Conservation (phyloP, 352 stramenopile species). For the Phytophthora parvispora region DNA sequence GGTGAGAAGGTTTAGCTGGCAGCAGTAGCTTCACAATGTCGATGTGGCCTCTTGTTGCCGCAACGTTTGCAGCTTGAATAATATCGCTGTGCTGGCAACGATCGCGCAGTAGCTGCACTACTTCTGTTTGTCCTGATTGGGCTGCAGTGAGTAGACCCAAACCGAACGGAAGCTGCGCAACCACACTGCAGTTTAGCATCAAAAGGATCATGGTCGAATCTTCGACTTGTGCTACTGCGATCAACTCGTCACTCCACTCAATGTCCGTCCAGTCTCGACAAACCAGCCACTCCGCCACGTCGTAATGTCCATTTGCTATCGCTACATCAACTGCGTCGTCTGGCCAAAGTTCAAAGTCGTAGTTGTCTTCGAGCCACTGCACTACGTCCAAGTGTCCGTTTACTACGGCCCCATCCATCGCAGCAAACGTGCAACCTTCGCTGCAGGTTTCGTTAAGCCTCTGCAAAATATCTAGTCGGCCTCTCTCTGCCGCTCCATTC, state of each 20-base stretch:
- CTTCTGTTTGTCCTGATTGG: background rate
- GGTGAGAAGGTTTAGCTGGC: background rate
- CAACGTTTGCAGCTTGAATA: background rate
- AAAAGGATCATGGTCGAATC: background rate
- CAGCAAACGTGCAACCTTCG: slow-evolving; percentile 4
- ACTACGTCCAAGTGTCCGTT: slow-evolving; percentile 8
- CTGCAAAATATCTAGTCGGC: slow-evolving; percentile 5
- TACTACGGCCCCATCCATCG: slow-evolving; percentile 1
- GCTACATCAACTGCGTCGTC: background rate
- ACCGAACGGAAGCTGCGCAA: background rate
- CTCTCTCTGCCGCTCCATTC: slow-evolving; percentile 1
- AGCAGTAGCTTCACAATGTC: background rate
- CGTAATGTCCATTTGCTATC: slow-evolving; percentile 19
- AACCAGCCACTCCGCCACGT: slow-evolving; percentile 29
- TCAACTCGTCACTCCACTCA: background rate
- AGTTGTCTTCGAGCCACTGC: slow-evolving; percentile 2
- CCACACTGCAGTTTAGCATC: background rate
- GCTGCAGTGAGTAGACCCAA: background rate
- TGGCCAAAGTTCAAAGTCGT: background rate
- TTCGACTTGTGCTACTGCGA: background rate
- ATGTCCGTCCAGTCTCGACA: background rate
- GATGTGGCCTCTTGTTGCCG: background rate
- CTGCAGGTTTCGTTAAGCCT: background rate
- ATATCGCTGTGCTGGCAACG: background rate
- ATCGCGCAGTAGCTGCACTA: background rate